Conservation (phyloP, 164 flowering plant species). For the Piper betle region DNA sequence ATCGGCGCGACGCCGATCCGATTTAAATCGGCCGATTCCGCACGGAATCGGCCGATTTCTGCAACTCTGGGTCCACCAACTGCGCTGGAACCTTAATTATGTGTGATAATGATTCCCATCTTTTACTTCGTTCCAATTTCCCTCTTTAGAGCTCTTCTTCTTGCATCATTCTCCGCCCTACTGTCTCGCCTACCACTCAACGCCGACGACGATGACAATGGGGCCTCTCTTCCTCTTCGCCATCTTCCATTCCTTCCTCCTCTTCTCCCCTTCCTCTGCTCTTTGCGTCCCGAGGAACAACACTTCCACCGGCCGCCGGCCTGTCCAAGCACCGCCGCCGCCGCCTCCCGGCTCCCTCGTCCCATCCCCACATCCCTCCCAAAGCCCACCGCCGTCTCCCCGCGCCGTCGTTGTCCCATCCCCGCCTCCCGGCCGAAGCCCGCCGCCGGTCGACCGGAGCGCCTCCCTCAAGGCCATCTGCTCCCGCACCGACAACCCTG, state of each 20-base stretch:
- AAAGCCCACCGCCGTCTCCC: background rate
- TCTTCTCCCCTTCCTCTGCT: slow-evolving; percentile 8
- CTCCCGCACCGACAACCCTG: slow-evolving; percentile 13
- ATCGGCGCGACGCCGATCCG: no score
- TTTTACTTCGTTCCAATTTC: background rate
- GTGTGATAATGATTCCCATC: background rate
- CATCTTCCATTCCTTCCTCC: slow-evolving; percentile 3
- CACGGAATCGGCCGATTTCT: no score
- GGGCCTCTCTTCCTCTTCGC: slow-evolving; percentile 9
- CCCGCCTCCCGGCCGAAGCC: background rate
- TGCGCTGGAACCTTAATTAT: background rate
- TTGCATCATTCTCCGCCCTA: slow-evolving; percentile 1
- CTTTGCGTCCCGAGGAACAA: slow-evolving; percentile 8
- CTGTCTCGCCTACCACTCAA: background rate
- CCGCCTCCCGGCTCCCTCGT: background rate
- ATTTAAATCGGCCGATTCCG: no score
- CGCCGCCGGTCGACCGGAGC: no score
- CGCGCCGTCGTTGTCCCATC: background rate
- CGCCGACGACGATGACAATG: background rate
- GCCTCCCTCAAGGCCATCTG: slow-evolving; percentile 11
- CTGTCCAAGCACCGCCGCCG: background rate
- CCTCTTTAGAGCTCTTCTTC: background rate
- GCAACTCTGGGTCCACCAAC: slow-evolving; percentile 11
- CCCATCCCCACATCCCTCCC: slow-evolving; percentile 1
- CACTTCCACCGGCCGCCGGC: background rate